A percentile compares a stretch with the other conserved stretches of the same genome.
Conservation (phyloP, 805 yeast species). For the Candida stauntonica region DNA sequence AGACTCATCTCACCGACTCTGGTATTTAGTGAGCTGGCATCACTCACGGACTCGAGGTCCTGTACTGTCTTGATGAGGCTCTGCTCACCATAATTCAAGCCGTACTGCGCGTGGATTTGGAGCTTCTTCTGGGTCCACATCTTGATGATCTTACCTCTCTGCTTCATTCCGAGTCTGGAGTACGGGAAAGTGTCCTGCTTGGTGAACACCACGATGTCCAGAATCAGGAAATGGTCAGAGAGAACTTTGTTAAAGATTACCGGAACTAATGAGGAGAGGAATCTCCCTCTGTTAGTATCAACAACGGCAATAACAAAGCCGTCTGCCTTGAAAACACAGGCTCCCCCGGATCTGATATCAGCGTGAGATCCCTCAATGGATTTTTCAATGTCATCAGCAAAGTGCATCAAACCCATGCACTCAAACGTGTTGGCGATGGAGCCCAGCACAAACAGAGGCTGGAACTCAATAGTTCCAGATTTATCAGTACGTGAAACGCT, state of each 20-base stretch:
- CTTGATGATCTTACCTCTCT: conserved; percentile 62
- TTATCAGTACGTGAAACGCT: conserved; percentile 48
- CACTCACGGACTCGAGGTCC: conserved; percentile 29
- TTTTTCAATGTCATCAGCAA: conserved; percentile 77
- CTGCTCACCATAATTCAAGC: conserved; percentile 64
- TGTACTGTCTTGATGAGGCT: conserved; percentile 54
- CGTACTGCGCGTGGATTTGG: conserved; percentile 39
- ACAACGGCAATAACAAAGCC: conserved; percentile 74
- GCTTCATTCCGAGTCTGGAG: conserved; percentile 71
- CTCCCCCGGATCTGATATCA: conserved; percentile 47
- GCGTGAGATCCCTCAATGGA: conserved; percentile 53
- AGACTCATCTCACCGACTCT: conserved; percentile 7
- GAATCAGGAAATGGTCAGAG: conserved; percentile 72
- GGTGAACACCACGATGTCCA: conserved; percentile 82
- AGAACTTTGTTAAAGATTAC: conserved; percentile 74
- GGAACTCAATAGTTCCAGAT: conserved; percentile 46
- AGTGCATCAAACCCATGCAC: conserved; percentile 84
- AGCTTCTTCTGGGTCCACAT: conserved; percentile 51
- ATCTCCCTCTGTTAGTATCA: conserved; percentile 49
- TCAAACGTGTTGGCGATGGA: conserved; percentile 85
- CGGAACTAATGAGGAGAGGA: conserved; percentile 74
- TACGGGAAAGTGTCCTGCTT: conserved; percentile 58
- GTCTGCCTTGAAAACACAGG: conserved; percentile 76
- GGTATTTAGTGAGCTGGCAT: conserved; percentile 8
- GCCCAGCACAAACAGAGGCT: conserved; percentile 82